Conservation (phyloP, 805 yeast genomes). For the Starmerella apis region DNA sequence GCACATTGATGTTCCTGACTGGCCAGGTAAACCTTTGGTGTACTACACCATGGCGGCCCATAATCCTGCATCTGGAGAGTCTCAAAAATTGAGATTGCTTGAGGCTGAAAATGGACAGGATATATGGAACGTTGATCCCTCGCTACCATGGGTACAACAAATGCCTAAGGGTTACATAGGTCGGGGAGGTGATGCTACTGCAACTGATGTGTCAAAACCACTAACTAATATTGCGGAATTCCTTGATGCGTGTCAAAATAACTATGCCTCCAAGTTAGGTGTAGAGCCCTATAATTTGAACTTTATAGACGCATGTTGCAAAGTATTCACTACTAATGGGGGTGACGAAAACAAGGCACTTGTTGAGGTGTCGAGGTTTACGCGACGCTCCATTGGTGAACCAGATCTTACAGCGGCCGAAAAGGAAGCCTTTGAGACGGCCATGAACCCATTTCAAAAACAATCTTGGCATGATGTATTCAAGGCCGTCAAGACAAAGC, state of each 20-base stretch:
- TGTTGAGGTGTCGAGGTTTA: constrained; percentile 37
- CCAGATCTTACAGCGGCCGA: constrained; percentile 67
- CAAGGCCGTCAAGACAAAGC: constrained; percentile 61
- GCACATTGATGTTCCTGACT: constrained; percentile 51
- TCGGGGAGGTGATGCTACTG: constrained; percentile 54
- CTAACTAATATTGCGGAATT: constrained; percentile 42
- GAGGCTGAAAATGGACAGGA: constrained; percentile 13
- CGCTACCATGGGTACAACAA: constrained; percentile 57
- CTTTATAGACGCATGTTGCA: constrained; percentile 63
- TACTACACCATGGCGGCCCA: constrained; percentile 40
- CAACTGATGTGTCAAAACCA: constrained; percentile 55
- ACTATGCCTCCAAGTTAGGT: constrained; percentile 46
- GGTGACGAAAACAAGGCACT: constrained; percentile 48
- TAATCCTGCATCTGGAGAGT: background rate
- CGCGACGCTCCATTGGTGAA: constrained; percentile 54
- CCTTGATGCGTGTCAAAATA: constrained; percentile 41
- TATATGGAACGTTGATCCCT: constrained; percentile 18
- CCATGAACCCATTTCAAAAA: constrained; percentile 54
- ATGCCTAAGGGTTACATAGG: constrained; percentile 73
- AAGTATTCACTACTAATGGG: constrained; percentile 41
- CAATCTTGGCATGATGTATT: constrained; percentile 67
- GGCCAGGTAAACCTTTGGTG: constrained; percentile 54
- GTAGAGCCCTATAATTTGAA: constrained; percentile 60
- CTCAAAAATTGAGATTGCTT: constrained; percentile 11
- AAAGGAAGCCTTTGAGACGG: constrained; percentile 57